A percentile compares a stretch with the other conserved stretches of the same genome.
Conservation (phyloP, 2,329 filamentous ascomycete species). For the Amauroascus verrucosus region DNA sequence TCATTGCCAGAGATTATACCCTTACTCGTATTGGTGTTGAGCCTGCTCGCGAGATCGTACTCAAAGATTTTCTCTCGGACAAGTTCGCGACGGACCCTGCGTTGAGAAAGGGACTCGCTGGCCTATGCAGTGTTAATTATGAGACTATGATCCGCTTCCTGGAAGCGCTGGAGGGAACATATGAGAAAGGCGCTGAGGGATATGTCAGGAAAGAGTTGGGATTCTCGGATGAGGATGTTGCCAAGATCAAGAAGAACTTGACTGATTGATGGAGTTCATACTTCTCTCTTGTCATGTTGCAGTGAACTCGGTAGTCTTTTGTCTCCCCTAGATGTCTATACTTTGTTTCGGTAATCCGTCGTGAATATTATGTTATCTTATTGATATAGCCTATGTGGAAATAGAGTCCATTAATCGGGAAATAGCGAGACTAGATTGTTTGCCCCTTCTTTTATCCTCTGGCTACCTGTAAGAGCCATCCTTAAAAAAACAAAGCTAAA, state of each 20-base stretch:
- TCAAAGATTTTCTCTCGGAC: slow-evolving; percentile 37
- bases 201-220: slow-evolving; percentile 53
- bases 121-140: slow-evolving; percentile 14
- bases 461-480: no score
- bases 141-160: slow-evolving; percentile 45
- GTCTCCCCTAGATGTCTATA: no score
- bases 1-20: slow-evolving; percentile 36
- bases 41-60: slow-evolving; percentile 43
- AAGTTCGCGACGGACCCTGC: slow-evolving; percentile 34
- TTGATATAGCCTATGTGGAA: no score
- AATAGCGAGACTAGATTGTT: no score
- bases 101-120: slow-evolving; percentile 35
- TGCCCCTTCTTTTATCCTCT: no score
- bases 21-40: slow-evolving; percentile 25
- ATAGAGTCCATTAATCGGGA: no score
- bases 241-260: slow-evolving; percentile 39
- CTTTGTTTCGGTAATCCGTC: no score
- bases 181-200: slow-evolving; percentile 49
- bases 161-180: slow-evolving; percentile 47
- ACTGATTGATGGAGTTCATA: no score
- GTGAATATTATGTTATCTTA: no score
- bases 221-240: slow-evolving; percentile 46
- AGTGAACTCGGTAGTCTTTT: no score
- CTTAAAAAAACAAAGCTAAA: no score
- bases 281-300: no score